phyloP scores from a whole-genome alignment of 306 rosid species.

The Abrus pulchellus region DNA sequence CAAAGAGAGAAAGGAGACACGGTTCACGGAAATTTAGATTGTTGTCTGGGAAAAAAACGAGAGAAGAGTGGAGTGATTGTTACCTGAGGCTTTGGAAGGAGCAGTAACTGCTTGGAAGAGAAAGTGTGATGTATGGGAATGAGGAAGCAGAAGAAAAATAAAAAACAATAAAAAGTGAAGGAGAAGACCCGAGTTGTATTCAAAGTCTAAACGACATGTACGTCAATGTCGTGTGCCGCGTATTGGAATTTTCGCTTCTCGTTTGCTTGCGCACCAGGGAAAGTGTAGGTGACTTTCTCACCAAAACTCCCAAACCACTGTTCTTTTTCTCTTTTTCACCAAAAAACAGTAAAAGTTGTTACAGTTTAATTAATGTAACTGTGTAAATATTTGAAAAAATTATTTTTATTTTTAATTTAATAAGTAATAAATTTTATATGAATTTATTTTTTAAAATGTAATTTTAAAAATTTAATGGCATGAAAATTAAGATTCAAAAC shows the following conservation, averaged over 20 bases:
- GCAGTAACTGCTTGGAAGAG: conserved; percentile 40
- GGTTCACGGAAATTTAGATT: neutral
- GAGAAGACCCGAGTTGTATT: neutral
- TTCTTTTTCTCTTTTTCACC: neutral
- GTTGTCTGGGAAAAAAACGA: neutral
- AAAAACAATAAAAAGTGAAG: neutral
- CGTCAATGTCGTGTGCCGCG: conserved; percentile 46
- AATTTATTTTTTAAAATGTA: too few species aligned
- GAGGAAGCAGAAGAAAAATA: too few species aligned
- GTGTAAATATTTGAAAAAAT: too few species aligned
- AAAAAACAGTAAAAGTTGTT: too few species aligned
- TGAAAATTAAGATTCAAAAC: too few species aligned
- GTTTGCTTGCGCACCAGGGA: conserved; percentile 43
- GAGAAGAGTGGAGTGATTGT: neutral
- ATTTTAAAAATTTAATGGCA: too few species aligned
- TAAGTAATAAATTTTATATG: too few species aligned
- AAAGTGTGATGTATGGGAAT: conserved; percentile 6
- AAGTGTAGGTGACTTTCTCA: conserved; percentile 7
- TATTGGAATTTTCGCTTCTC: conserved; percentile 19
- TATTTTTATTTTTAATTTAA: too few species aligned
- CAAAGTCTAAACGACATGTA: conserved; percentile 37
- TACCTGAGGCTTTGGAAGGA: conserved; percentile 46
- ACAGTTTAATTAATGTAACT: too few species aligned
- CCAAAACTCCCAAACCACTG: neutral
- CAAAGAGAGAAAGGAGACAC: neutral